Evolutionary conservation across 768 basidiomycete species (phyloP), one percentile per base, ranked within the genome.

Genomic region (Collybia sp.): DNA sequence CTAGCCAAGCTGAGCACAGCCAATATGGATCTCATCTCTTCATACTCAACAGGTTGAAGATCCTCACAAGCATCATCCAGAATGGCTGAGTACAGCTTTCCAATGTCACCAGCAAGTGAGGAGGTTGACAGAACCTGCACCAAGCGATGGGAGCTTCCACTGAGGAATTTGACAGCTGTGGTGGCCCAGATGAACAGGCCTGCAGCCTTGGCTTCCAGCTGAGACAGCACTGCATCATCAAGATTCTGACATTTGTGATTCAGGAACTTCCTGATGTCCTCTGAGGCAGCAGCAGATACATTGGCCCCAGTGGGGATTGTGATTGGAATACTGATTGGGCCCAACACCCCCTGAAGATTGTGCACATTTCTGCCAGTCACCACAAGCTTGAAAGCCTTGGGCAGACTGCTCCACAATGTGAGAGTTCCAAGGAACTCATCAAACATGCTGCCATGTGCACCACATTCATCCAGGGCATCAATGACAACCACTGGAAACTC

Each of bases 121-220:
- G 35, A 37, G n/a, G 13, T 10, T 13, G 35, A 13, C 13, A 37
- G 33, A 37, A 37, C 35, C 35, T 37, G n/a, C n/a, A 34, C 6
- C 13, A 18, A 13, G 10, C 34, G 19, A 3, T 51, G 43, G 11
- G 54, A 53, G 31, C 51, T 15, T 30, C 50, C 46, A 11, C 48
- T 48, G 20, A 60, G 56, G 25, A 56, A 59, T 25, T 47, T 48
- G 39, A 36, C 42, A 2, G 58, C 59, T 8, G 53, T 56, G 5
- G 50, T 43, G 10, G 55, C 55, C 59, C 59, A 61, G 16, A 58
- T 56, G 44, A 61, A 59, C 1, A 60, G 47, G 1, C 58, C 58
- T 11, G 42, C 12, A 5, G 48, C 47, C 18, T 59, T 31, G 4
- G 13, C 30, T 4, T 42, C 9, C 9, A 56, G 43, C 12, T n/a